Conservation (phyloP, 2,329 filamentous ascomycete species). For the Nemania sp. region DNA sequence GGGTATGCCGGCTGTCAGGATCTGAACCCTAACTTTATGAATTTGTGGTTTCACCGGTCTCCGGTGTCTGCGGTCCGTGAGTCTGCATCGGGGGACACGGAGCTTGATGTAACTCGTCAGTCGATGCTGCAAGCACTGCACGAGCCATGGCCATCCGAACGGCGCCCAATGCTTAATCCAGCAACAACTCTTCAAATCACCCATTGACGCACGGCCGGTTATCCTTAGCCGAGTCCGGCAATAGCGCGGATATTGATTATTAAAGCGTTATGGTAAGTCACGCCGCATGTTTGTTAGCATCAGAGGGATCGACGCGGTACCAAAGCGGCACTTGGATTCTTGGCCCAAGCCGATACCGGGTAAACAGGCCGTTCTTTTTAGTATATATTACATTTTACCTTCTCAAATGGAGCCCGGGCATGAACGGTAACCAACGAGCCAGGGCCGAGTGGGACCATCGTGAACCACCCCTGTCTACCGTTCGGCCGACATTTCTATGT, state of each 20-base stretch:
- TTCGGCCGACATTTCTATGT: too few species aligned
- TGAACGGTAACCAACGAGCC: not conserved
- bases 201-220: not conserved
- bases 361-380: not conserved
- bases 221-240: constrained; percentile 15
- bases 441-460: too few species aligned
- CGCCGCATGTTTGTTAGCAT: not conserved
- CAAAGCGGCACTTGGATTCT: not conserved
- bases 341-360: constrained; percentile 10
- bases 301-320: not conserved
- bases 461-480: too few species aligned
- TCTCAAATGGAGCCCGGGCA: not conserved
- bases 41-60: not conserved
- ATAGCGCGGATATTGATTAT: constrained; percentile 19
- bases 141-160: not conserved
- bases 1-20: not conserved
- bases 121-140: not conserved
- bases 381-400: not conserved
- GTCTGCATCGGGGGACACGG: not conserved
- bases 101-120: constrained; percentile 1
- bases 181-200: too few species aligned
- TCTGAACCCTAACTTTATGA: not conserved
- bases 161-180: too few species aligned
- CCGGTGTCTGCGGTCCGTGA: not conserved
- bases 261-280: not conserved